Evolutionary conservation across 73 alveolate species (phyloP).

Genomic region (Loxodes magnus): DNA sequence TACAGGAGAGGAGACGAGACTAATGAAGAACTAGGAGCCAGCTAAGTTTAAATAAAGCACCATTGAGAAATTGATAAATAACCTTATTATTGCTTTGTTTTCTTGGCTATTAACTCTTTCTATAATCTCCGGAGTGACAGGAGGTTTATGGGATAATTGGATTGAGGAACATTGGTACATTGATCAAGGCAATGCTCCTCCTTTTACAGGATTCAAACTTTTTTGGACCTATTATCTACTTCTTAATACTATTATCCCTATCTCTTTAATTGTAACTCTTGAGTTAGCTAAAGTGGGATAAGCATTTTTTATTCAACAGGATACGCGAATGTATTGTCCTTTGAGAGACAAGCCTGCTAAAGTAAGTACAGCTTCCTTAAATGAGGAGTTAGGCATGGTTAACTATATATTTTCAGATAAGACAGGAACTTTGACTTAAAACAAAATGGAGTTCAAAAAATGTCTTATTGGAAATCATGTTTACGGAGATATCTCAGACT

Average conservation of each 20-base stretch:
- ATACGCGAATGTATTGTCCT: conserved; percentile 28
- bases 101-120: conserved; percentile 34
- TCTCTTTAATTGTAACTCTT: conserved; percentile 46
- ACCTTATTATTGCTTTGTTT: conserved; percentile 17
- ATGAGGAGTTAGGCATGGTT: conserved; percentile 73
- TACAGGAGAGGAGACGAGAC: conserved; percentile 84
- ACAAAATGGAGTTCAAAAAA: conserved; percentile 65
- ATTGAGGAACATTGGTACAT: not conserved
- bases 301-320: conserved; percentile 53
- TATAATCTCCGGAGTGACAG: conserved; percentile 12
- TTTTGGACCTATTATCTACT: conserved; percentile 64
- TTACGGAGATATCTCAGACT: conserved; percentile 13
- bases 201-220: not conserved
- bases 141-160: conserved; percentile 8
- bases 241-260: conserved; percentile 67
- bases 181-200: not conserved
- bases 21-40: conserved; percentile 60
- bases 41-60: conserved; percentile 44
- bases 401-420: conserved; percentile 73
- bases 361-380: conserved; percentile 40
- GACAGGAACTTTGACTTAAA: conserved; percentile 83
- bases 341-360: conserved; percentile 41
- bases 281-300: conserved; percentile 57
- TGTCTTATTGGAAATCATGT: conserved; percentile 26
- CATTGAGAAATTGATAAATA: conserved; percentile 53